Evolutionary conservation across 768 basidiomycete genomes (phyloP).

Genomic region (Psilocybe sp.): DNA sequence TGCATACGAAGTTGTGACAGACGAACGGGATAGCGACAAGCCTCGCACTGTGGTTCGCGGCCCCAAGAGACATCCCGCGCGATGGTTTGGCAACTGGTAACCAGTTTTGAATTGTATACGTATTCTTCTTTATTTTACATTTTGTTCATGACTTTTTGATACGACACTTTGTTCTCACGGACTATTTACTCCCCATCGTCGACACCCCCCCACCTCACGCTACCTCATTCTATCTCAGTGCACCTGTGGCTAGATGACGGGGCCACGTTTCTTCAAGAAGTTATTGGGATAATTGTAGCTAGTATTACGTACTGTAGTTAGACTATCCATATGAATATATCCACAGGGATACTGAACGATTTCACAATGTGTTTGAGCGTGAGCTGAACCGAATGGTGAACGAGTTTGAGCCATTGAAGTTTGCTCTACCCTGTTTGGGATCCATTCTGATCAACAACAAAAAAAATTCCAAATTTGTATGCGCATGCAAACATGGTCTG

Average conservation of each 20-base stretch:
- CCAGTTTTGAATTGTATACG: slow-evolving; percentile 19
- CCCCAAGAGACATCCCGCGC: slow-evolving; percentile 47
- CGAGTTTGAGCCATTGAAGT: too few relatives aligned
- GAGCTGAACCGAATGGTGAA: too few relatives aligned
- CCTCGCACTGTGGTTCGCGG: slow-evolving; percentile 41
- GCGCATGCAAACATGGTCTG: too few relatives aligned
- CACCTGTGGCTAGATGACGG: slow-evolving; percentile 28
- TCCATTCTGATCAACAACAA: too few relatives aligned
- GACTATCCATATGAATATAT: slow-evolving; percentile 15
- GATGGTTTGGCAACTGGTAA: slow-evolving; percentile 65
- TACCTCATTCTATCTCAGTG: slow-evolving; percentile 8
- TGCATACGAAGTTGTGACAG: slow-evolving; percentile 63
- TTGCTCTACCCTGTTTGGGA: too few relatives aligned
- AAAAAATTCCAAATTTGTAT: too few relatives aligned
- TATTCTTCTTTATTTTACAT: slow-evolving; percentile 18
- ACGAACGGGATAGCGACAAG: slow-evolving; percentile 49
- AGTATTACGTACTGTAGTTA: slow-evolving; percentile 31
- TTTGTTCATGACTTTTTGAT: slow-evolving; percentile 31
- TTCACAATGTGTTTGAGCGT: too few relatives aligned
- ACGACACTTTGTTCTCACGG: slow-evolving; percentile 22
- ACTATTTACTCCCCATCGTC: slow-evolving; percentile 18
- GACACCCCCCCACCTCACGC: slow-evolving; percentile 6
- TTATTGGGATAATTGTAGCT: slow-evolving; percentile 30
- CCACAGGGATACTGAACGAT: slow-evolving; percentile 5
- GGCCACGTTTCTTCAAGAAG: slow-evolving; percentile 21